A percentile compares a stretch with the other conserved stretches of the same genome.
phyloP scores from a whole-genome alignment of 768 basidiomycete genomes.

The Boletellus ananas region DNA sequence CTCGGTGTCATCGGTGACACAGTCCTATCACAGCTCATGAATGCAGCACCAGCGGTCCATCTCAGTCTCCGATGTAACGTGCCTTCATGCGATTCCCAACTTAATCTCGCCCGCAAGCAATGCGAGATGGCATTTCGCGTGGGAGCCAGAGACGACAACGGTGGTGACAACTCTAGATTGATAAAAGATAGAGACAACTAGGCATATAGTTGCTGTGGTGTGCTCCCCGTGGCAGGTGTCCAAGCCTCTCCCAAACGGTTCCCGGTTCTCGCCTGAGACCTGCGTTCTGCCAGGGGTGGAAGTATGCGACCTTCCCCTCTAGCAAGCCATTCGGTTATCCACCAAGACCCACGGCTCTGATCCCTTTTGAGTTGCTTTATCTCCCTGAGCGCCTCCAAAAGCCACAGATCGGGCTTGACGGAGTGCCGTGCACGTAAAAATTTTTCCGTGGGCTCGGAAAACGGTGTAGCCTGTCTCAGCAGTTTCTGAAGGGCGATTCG shows the following conservation, averaged over 20 bases:
- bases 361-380: slow-evolving; percentile 33
- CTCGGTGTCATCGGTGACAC: background rate
- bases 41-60: background rate
- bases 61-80: slow-evolving; percentile 4
- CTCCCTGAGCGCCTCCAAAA: slow-evolving; percentile 34
- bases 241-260: background rate
- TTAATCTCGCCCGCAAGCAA: no score
- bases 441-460: slow-evolving; percentile 17
- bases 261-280: slow-evolving; percentile 9
- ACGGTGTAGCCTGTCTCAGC: slow-evolving; percentile 17
- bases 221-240: background rate
- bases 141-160: background rate
- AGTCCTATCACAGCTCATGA: background rate
- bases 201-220: slow-evolving; percentile 5
- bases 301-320: slow-evolving; percentile 19
- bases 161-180: slow-evolving; percentile 1
- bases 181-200: slow-evolving; percentile 1
- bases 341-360: slow-evolving; percentile 26
- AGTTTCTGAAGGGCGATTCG: slow-evolving; percentile 39
- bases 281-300: slow-evolving; percentile 16
- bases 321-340: slow-evolving; percentile 28
- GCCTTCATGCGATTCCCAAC: background rate
- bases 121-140: background rate
- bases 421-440: slow-evolving; percentile 22
- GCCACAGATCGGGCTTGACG: slow-evolving; percentile 36